A percentile compares a stretch with the other conserved stretches of the same genome.
These are phyloP conservation scores for Malassezia equina DNA, from an alignment of 1,284 basidiomycete genomes.

Conservation along the genomic window DNA sequence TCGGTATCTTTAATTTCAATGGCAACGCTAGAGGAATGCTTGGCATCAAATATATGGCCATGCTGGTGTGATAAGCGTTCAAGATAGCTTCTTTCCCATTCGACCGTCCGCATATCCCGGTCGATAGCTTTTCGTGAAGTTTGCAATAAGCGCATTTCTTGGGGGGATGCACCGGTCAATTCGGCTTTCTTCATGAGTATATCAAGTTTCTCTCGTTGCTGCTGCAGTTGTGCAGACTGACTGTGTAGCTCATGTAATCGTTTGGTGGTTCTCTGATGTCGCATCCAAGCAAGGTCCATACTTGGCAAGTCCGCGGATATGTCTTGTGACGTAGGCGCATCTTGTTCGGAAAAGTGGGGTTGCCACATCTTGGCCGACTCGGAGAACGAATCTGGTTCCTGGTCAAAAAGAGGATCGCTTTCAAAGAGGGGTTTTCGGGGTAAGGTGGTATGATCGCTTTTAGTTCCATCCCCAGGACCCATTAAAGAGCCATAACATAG, in stretches of 20 bases:
- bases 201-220: background rate
- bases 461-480: slow-evolving; percentile 24
- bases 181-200: slow-evolving; percentile 63
- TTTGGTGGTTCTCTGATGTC: background rate
- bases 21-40: slow-evolving; percentile 79
- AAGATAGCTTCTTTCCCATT: slow-evolving; percentile 57
- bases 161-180: slow-evolving; percentile 67
- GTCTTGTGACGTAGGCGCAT: background rate
- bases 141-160: slow-evolving; percentile 69
- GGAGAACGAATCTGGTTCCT: background rate
- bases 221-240: background rate
- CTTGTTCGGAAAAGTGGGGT: background rate
- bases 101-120: slow-evolving; percentile 69
- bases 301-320: background rate
- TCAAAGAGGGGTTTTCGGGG: slow-evolving; percentile 29
- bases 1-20: slow-evolving; percentile 50
- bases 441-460: slow-evolving; percentile 3
- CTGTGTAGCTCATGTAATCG: background rate
- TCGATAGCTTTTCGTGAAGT: slow-evolving; percentile 70
- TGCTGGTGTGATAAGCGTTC: slow-evolving; percentile 51
- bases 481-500: slow-evolving; percentile 18
- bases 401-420: slow-evolving; percentile 32
- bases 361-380: background rate
- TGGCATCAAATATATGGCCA: background rate
- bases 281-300: background rate